Conservation (phyloP, 768 basidiomycete species). For the Pisolithus albus region DNA sequence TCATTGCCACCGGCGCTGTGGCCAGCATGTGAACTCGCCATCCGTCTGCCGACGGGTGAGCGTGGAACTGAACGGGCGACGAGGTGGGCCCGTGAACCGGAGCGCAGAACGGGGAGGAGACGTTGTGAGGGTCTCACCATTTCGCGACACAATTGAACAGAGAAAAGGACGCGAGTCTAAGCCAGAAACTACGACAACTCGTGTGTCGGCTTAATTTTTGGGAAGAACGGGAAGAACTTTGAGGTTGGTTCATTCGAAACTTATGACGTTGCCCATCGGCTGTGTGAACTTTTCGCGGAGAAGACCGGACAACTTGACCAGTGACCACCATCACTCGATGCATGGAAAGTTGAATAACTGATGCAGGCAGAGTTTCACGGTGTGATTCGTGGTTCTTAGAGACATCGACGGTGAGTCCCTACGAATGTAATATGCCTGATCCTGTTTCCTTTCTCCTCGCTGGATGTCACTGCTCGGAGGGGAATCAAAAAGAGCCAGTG, state of each 20-base stretch:
- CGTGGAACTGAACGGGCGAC: slow-evolving; percentile 10
- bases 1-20: slow-evolving; percentile 17
- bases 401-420: slow-evolving; percentile 1
- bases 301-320: slow-evolving; percentile 13
- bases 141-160: slow-evolving; percentile 1
- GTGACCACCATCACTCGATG: not conserved
- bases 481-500: not conserved
- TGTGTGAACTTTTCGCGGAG: slow-evolving; percentile 24
- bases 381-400: not conserved
- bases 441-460: not conserved
- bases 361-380: not conserved
- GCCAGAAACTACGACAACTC: slow-evolving; percentile 10
- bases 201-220: slow-evolving; percentile 14
- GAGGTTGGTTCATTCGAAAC: not conserved
- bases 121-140: slow-evolving; percentile 21
- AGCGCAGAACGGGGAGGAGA: slow-evolving; percentile 14
- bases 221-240: not conserved
- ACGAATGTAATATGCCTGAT: not conserved
- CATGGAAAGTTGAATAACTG: not conserved
- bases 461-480: not conserved
- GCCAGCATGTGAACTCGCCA: slow-evolving; percentile 19
- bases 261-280: not conserved
- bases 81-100: slow-evolving; percentile 5
- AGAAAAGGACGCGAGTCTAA: not conserved
- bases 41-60: slow-evolving; percentile 15